Conservation (phyloP, 495 filamentous ascomycete species). For the Polyplosphaeria fusca region DNA sequence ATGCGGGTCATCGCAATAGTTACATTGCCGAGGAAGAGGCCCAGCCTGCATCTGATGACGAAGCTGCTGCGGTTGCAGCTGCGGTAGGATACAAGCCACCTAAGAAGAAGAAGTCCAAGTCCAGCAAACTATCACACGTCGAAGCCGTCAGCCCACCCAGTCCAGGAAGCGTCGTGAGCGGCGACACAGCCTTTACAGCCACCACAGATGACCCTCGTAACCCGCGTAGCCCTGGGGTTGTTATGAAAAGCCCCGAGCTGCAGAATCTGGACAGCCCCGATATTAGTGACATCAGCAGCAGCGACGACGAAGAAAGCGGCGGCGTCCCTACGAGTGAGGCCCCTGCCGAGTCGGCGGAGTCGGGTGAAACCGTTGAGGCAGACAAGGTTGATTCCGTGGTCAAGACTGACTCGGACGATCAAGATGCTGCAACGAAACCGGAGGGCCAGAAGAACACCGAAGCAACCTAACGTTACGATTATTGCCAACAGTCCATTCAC, state of each 20-base stretch:
- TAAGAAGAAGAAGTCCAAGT: conserved; percentile 3
- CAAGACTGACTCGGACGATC: neutral
- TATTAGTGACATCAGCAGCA: conserved; percentile 35
- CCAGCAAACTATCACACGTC: conserved; percentile 25
- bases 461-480: conserved; percentile 14
- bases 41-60: conserved; percentile 30
- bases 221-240: conserved; percentile 24
- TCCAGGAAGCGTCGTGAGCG: no score
- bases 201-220: conserved; percentile 16
- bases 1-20: conserved; percentile 20
- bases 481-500: no score
- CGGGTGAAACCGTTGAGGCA: neutral
- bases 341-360: neutral
- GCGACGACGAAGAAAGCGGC: conserved; percentile 25
- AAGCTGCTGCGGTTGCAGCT: conserved; percentile 39
- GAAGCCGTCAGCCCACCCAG: conserved; percentile 6
- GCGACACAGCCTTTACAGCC: neutral
- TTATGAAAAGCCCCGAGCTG: conserved; percentile 41
- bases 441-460: conserved; percentile 1
- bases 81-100: conserved; percentile 34
- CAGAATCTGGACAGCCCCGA: conserved; percentile 38
- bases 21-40: conserved; percentile 14
- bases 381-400: neutral
- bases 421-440: neutral
- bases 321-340: neutral